Conservation (phyloP, 108 stramenopile genomes). For the Skeletonema tropicum region DNA sequence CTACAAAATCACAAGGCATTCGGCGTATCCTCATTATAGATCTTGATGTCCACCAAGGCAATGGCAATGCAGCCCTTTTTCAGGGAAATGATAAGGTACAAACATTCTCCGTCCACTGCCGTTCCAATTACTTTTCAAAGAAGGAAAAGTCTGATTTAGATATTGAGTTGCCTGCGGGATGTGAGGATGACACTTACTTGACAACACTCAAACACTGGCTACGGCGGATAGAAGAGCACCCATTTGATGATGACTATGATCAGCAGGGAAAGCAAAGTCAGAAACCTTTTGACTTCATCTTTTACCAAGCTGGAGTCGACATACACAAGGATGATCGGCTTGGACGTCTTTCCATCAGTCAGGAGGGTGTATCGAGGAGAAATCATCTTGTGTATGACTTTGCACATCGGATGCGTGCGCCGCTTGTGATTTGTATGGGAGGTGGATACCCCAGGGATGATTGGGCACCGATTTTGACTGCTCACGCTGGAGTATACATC, state of each 20-base stretch:
- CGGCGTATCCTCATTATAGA: conserved; percentile 81
- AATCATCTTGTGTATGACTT: conserved; percentile 76
- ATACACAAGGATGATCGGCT: conserved; percentile 78
- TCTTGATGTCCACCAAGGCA: conserved; percentile 95
- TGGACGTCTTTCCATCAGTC: conserved; percentile 70
- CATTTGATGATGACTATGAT: conserved; percentile 36
- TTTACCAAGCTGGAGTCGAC: conserved; percentile 90
- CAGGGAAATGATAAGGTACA: conserved; percentile 57
- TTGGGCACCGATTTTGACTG: conserved; percentile 74
- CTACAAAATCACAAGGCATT: conserved; percentile 15
- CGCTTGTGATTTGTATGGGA: conserved; percentile 85
- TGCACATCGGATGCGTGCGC: conserved; percentile 40
- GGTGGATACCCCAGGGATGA: conserved; percentile 85
- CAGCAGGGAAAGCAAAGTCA: background rate
- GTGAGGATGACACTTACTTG: conserved; percentile 77
- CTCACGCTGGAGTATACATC: conserved; percentile 77
- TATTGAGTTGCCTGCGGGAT: conserved; percentile 78
- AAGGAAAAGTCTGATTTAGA: conserved; percentile 80
- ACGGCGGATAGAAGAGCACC: conserved; percentile 53
- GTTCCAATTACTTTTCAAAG: conserved; percentile 82
- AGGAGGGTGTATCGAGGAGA: conserved; percentile 57
- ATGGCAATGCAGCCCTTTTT: conserved; percentile 89
- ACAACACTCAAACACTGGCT: conserved; percentile 74
- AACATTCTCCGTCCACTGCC: conserved; percentile 87
- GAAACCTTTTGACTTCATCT: conserved; percentile 72